Conservation (phyloP, 2,329 filamentous ascomycete genomes). For the Davidsoniella neocaledoniae region DNA sequence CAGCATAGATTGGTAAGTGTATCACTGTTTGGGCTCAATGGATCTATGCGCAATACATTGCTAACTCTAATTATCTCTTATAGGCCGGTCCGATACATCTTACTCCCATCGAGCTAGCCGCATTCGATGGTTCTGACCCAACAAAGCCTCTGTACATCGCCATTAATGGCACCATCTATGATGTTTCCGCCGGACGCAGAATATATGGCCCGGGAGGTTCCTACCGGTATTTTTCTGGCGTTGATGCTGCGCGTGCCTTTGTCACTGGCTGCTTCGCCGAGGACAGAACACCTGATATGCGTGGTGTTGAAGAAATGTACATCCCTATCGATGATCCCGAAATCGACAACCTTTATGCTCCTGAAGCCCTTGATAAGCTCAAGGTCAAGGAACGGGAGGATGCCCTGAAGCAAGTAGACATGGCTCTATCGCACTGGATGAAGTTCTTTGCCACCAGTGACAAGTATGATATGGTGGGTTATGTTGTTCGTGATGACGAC, state of each 20-base stretch:
- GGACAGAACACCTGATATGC: slow-evolving; percentile 68
- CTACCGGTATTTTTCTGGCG: slow-evolving; percentile 75
- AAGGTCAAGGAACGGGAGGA: slow-evolving; percentile 46
- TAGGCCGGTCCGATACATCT: slow-evolving; percentile 47
- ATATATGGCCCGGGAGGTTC: slow-evolving; percentile 72
- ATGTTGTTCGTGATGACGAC: slow-evolving; percentile 43
- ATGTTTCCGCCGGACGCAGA: slow-evolving; percentile 51
- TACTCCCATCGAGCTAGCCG: slow-evolving; percentile 55
- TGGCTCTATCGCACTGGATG: slow-evolving; percentile 64
- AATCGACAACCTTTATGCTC: slow-evolving; percentile 41
- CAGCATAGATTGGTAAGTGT: slow-evolving; percentile 41
- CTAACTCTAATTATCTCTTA: slow-evolving; percentile 17
- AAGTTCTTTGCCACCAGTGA: slow-evolving; percentile 63
- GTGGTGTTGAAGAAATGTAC: slow-evolving; percentile 78
- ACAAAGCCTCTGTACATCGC: slow-evolving; percentile 73
- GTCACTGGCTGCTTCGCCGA: slow-evolving; percentile 85
- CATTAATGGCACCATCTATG: slow-evolving; percentile 75
- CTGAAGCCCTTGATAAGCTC: slow-evolving; percentile 34
- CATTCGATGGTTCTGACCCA: slow-evolving; percentile 63
- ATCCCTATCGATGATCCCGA: slow-evolving; percentile 45
- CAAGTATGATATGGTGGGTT: slow-evolving; percentile 70
- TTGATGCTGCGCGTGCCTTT: slow-evolving; percentile 74
- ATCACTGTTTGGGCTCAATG: not conserved
- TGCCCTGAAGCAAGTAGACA: slow-evolving; percentile 48
- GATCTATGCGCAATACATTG: not conserved